Evolutionary conservation across 2,329 filamentous ascomycete species (phyloP), one percentile per base, ranked within the genome.

Genomic region (Diaporthe helianthi): DNA sequence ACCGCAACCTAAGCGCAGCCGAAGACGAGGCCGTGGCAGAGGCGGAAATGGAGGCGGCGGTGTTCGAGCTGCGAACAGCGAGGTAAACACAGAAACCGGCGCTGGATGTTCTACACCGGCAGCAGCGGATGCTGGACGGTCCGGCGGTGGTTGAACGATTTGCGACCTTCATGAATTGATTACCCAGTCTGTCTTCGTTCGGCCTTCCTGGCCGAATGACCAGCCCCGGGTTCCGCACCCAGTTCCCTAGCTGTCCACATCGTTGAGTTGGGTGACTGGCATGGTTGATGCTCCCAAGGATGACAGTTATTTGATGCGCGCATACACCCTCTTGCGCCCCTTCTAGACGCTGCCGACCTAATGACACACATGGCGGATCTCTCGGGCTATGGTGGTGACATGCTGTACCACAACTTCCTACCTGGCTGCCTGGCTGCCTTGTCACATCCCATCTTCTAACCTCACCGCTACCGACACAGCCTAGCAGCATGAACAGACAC

Each of bases 1-100:
- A 41, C 69, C 69, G 36, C 69, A 69, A 47, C 49, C 63, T 13
- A 71, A 71, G 67, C 69, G 69, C 51, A 71, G 69, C 44, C 68
- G 69, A 38, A 52, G 71, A 52, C 71, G 71, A 26, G 68, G 71
- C 31, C 71, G 71, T 6, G 71, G 71, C 22, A 68, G 65, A 41
- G 67, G 70, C 46, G 70, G 70, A 6, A 72, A 71, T 17, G 71
- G 64, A 44, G 54, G 54, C 24, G 54, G 58, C 17, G 58, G 54
- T 13, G 36, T 24, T 22, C 61, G 51, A 9, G 31, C 41, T 61
- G 68, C 53, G 13, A 65, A 66, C 19, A 46, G 26, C 8, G 70
- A 70, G 6, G 46, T 53, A 22, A 72, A 72, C 41, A 17, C 52
- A 3, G 69, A 47, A 13, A 47, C 29, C n/a, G 61, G 41, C 46